Conservation (phyloP, 371 early-diverging fungal species). For the Amoeboaphelidium protococcarum region DNA sequence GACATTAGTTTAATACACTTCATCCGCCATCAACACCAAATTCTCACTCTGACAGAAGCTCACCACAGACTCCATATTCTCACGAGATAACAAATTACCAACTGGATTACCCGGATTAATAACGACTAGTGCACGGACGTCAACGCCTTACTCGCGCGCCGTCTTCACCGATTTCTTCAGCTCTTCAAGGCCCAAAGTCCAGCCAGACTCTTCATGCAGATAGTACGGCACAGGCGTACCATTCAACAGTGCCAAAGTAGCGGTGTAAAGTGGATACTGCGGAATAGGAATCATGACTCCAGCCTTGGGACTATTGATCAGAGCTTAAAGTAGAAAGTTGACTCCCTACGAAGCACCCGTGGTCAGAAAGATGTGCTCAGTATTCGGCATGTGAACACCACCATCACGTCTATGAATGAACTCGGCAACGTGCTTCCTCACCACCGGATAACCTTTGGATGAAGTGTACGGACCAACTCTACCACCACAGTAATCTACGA, state of each 20-base stretch:
- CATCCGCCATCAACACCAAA: constrained; percentile 74
- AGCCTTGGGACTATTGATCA: constrained; percentile 42
- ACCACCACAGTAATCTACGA: constrained; percentile 32
- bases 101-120: constrained; percentile 98
- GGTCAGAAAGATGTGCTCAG: constrained; percentile 67
- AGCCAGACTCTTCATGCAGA: constrained; percentile 46
- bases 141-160: constrained; percentile 22
- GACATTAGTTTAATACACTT: constrained; percentile 89
- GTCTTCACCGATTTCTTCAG: neutral
- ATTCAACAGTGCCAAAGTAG: constrained; percentile 51
- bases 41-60: constrained; percentile 52
- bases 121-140: constrained; percentile 76
- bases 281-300: constrained; percentile 95
- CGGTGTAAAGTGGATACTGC: constrained; percentile 94
- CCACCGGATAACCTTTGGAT: constrained; percentile 58
- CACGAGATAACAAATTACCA: constrained; percentile 53
- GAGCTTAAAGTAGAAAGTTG: constrained; percentile 49
- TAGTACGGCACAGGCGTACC: constrained; percentile 72
- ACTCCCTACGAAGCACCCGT: constrained; percentile 59
- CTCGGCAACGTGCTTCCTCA: constrained; percentile 59
- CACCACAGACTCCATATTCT: constrained; percentile 48
- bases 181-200: constrained; percentile 30
- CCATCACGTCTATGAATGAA: constrained; percentile 66
- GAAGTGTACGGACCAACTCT: constrained; percentile 79
- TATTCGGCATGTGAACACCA: constrained; percentile 44